Evolutionary conservation across 1,139 yeast genomes (phyloP), one percentile per base, ranked within the genome.

Genomic region (Magnusiomyces sp.): DNA sequence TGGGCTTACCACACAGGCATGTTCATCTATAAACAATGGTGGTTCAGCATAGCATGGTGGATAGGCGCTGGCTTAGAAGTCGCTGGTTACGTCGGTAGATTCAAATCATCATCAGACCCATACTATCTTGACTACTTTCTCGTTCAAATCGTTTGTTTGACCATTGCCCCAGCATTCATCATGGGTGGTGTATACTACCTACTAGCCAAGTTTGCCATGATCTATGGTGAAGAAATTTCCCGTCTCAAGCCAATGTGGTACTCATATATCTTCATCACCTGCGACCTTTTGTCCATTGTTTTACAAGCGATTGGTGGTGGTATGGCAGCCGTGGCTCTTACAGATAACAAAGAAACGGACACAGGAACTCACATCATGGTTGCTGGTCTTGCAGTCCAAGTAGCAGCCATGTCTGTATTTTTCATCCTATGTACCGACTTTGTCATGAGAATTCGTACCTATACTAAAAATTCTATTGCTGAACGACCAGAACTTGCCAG

Each of bases 251-350:
- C 97, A 2, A 79, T 84, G 80, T 74, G 76, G 65, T 89, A 88
- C 65, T 76, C 89, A 0, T 78, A 81, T 58, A 71, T 83, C 32
- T 86, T 85, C 62, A 79, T 84, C 40, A 68, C 75, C 6, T 73
- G 79, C 57, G 95, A 89, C 60, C 71, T 85, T 9, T 61, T 83
- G 6, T 80, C 95, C 1, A 72, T 89, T 53, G 66, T 81, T 13
- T 66, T 89, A 37, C 97, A 89, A 59, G 96, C 87, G 4, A 79
- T 75, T 29, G 97, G 96, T 38, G 88, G 87, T 49, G 95, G 92
- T 54, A 77, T 81, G 58, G 82, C 89, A 2, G 80, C 94, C 1
- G 71, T 75, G 36, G 77, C 78, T 0, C 68, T 77, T 10, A 62
- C 72, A 19, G 61, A 65, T 2, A 63, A 67, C 23, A 59, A 66